Evolutionary conservation across 2,329 filamentous ascomycete genomes (phyloP), one percentile per base, ranked within the genome.

Genomic region (Ceratocystis variospora): DNA sequence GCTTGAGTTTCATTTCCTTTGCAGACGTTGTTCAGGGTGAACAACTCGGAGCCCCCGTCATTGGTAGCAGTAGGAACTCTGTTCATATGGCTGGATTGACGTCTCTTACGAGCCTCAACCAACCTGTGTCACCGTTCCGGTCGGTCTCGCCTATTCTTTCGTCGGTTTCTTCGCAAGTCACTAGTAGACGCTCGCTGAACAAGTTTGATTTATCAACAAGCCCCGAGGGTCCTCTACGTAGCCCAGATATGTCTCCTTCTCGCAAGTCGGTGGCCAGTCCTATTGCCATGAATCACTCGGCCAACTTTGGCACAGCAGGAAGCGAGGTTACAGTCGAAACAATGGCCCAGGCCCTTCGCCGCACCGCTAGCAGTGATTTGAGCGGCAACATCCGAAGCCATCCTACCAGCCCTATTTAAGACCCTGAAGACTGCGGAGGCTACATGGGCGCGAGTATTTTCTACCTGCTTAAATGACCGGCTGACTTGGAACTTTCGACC

Each of bases 1-100:
- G 93, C 25, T 77, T 97, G 69, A 94, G 89, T 74, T 97, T 97
- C 77, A 96, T 97, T 73, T 96, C 91, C 6, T 97, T 97, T 75
- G 92, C 93, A 68, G 93, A 97, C 72, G 90, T 97, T 8, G 90
- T 97, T 50, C 90, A 96, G 73, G 83, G 87, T 44, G 89, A 94
- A 74, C 89, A 93, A 71, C 84, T 83, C 37, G 82, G 85, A 67
- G 78, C 79, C 44, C 77, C 79, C 19, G 76, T 74, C 48, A 75
- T 73, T 64, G 73, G 76, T 46, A 80, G 82, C 61, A 86, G 81
- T 70, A 80, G 87, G 70, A 88, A 93, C 68, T 87, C 86, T 66
- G 80, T 89, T 66, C 86, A 90, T 73, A 77, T 87, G 68, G 82
- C 84, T 63, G 87, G 87, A 12, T 77, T 89, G 22, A 86, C 86